A percentile compares a stretch with the other conserved stretches of the same genome.
Conservation (phyloP, 208 protist genomes). For the Tritrichomonas musculus region DNA sequence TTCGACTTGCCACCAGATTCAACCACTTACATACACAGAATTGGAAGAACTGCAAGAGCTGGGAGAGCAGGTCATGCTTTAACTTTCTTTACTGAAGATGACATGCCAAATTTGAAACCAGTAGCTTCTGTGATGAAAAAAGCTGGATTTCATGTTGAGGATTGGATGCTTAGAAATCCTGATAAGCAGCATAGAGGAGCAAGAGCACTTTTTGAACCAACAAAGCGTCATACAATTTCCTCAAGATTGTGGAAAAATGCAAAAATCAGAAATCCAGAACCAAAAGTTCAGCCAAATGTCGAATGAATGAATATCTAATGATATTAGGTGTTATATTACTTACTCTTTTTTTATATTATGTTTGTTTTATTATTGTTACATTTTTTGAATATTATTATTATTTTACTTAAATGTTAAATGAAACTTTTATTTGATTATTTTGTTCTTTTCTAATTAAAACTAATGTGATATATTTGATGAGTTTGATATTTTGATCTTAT, state of each 20-base stretch:
- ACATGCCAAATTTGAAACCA: background rate
- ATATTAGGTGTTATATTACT: too few species aligned
- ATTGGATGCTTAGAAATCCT: background rate
- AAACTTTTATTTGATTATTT: too few species aligned
- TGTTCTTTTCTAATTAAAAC: too few species aligned
- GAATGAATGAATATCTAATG: too few species aligned
- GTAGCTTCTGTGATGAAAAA: background rate
- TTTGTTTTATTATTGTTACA: too few species aligned
- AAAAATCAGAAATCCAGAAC: background rate
- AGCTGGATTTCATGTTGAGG: background rate
- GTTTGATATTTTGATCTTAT: too few species aligned
- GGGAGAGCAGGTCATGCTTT: slow-evolving; percentile 53
- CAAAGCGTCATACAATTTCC: background rate
- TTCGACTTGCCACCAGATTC: slow-evolving; percentile 56
- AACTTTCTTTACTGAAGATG: slow-evolving; percentile 43
- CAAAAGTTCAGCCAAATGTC: background rate
- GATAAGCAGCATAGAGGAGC: background rate
- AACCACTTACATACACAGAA: slow-evolving; percentile 56
- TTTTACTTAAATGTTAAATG: too few species aligned
- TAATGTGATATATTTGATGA: too few species aligned
- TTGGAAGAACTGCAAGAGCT: slow-evolving; percentile 50
- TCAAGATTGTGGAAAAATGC: background rate
- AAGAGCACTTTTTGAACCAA: background rate
- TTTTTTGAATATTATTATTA: too few species aligned
- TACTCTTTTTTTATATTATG: too few species aligned